These are phyloP conservation scores for Tulasnella sp. DNA, from an alignment of 768 basidiomycete species.

Conservation along the genomic window DNA sequence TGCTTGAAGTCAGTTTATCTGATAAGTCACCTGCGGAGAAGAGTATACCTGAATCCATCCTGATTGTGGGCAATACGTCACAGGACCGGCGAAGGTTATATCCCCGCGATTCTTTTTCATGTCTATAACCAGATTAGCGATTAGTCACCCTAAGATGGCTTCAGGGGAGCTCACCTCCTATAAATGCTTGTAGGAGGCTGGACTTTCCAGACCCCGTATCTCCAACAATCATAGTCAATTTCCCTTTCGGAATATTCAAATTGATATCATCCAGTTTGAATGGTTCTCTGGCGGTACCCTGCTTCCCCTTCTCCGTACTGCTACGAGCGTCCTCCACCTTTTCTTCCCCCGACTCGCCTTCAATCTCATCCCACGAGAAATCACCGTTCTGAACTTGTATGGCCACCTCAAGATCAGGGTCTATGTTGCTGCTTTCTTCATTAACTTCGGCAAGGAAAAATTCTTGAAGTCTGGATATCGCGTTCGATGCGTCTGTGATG, in stretches of 20 bases:
- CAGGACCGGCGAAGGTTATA: constrained; percentile 46
- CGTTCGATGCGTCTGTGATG: too few species aligned
- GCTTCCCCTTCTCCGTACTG: constrained; percentile 13
- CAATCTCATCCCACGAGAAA: constrained; percentile 56
- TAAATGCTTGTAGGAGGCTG: constrained; percentile 30
- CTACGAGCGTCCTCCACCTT: too few species aligned
- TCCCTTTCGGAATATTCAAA: constrained; percentile 42
- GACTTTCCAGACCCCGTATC: constrained; percentile 54
- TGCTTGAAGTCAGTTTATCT: neutral
- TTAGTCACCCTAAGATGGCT: too few species aligned
- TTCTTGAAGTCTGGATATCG: too few species aligned
- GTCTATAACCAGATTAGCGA: too few species aligned
- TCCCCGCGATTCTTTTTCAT: constrained; percentile 43
- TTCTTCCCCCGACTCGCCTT: too few species aligned
- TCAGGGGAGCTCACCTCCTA: too few species aligned
- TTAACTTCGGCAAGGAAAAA: too few species aligned
- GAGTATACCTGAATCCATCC: constrained; percentile 52
- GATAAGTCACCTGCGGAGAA: too few species aligned
- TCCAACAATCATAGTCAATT: constrained; percentile 46
- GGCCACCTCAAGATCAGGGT: constrained; percentile 36
- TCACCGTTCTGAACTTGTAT: constrained; percentile 39
- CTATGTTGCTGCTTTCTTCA: too few species aligned
- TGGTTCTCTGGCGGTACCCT: too few species aligned
- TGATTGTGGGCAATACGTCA: constrained; percentile 59
- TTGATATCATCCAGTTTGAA: constrained; percentile 42